Evolutionary conservation across 2,329 filamentous ascomycete genomes (phyloP).

Genomic region (Cyphellophora attinorum): DNA sequence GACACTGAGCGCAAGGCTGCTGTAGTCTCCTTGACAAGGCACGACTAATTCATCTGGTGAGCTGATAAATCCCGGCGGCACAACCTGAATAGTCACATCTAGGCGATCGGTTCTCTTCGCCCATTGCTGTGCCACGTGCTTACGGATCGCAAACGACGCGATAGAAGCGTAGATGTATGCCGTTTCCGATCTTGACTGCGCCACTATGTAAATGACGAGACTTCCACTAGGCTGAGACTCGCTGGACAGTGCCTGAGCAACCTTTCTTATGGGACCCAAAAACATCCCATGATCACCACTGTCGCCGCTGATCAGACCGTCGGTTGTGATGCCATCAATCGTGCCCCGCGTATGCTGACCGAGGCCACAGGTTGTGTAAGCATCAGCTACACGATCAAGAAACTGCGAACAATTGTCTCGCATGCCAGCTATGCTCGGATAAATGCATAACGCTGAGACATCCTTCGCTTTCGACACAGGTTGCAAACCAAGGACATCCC

Average conservation of each 20-base stretch:
- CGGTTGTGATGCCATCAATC: constrained; percentile 27
- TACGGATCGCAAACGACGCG: background rate
- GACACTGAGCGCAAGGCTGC: constrained; percentile 45
- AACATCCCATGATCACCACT: constrained; percentile 20
- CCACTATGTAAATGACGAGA: constrained; percentile 50
- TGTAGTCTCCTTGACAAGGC: constrained; percentile 37
- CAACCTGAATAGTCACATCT: constrained; percentile 46
- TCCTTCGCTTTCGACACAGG: constrained; percentile 48
- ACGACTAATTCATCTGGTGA: constrained; percentile 43
- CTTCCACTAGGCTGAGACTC: constrained; percentile 26
- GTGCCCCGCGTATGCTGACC: constrained; percentile 40
- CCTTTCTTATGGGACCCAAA: constrained; percentile 25
- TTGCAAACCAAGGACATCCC: constrained; percentile 51
- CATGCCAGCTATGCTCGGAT: constrained; percentile 38
- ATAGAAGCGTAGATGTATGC: background rate
- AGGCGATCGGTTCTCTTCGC: background rate
- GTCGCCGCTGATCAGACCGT: constrained; percentile 29
- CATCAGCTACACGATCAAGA: constrained; percentile 41
- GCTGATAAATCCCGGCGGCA: constrained; percentile 46
- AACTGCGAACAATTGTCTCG: constrained; percentile 40
- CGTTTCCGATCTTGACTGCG: background rate
- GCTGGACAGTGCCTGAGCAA: constrained; percentile 26
- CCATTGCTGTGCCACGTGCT: background rate
- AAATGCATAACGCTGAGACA: constrained; percentile 47
- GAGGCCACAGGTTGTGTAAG: constrained; percentile 49